Evolutionary conservation across 495 filamentous ascomycete species (phyloP).

Genomic region (Penicillium herquei): DNA sequence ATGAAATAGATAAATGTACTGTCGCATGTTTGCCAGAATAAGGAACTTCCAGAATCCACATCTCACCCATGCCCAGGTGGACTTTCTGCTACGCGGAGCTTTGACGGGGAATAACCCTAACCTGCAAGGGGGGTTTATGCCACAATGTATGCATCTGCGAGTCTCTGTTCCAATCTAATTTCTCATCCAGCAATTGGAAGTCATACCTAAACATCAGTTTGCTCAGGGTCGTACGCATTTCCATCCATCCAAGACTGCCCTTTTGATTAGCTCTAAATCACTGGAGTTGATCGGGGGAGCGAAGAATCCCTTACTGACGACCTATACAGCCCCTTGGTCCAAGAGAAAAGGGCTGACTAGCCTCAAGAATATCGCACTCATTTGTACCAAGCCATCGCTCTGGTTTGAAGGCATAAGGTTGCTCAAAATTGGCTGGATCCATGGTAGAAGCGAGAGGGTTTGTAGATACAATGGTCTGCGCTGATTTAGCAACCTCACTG

Average conservation of each 20-base stretch:
- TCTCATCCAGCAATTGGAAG: slow-evolving; percentile 33
- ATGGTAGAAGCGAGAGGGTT: slow-evolving; percentile 35
- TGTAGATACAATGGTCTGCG: slow-evolving; percentile 29
- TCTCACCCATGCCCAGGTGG: too few relatives aligned
- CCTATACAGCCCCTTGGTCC: slow-evolving; percentile 45
- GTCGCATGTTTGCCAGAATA: too few relatives aligned
- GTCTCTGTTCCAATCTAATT: slow-evolving; percentile 31
- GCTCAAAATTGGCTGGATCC: slow-evolving; percentile 31
- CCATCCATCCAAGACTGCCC: slow-evolving; percentile 49
- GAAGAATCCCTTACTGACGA: slow-evolving; percentile 27
- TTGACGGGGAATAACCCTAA: background rate
- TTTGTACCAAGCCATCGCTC: slow-evolving; percentile 46
- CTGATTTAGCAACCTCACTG: background rate
- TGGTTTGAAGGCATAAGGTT: slow-evolving; percentile 36
- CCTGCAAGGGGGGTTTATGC: slow-evolving; percentile 41
- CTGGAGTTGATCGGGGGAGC: background rate
- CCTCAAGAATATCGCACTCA: slow-evolving; percentile 26
- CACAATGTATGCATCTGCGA: slow-evolving; percentile 43
- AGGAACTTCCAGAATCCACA: too few relatives aligned
- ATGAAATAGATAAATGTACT: too few relatives aligned
- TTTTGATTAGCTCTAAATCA: background rate
- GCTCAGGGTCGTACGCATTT: slow-evolving; percentile 51
- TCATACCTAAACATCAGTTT: slow-evolving; percentile 55
- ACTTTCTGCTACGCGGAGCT: too few relatives aligned
- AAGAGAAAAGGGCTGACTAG: slow-evolving; percentile 37